Conservation (phyloP, 1,284 basidiomycete species). For the Schizopora paradoxa region DNA sequence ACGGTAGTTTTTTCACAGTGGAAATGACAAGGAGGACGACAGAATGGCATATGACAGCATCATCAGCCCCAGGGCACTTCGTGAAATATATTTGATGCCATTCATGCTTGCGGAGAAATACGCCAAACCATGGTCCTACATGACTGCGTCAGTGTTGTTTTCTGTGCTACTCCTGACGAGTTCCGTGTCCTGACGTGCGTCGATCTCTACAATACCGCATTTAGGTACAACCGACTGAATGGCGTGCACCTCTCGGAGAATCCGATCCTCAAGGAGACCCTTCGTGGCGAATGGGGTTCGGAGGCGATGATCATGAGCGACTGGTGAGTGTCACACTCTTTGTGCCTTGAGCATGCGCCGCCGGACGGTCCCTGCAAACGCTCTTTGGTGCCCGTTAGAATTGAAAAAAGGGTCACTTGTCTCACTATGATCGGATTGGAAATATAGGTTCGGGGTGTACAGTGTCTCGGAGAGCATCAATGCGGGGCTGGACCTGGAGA, state of each 20-base stretch:
- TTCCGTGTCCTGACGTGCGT: constrained; percentile 7
- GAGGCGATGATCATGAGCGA: constrained; percentile 74
- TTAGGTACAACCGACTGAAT: constrained; percentile 37
- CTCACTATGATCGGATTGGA: neutral
- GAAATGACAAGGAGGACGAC: constrained; percentile 72
- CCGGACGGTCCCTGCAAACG: neutral
- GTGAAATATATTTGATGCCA: constrained; percentile 78
- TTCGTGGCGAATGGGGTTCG: constrained; percentile 74
- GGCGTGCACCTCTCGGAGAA: constrained; percentile 72
- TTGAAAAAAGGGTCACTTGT: neutral
- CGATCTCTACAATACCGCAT: constrained; percentile 6
- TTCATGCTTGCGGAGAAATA: constrained; percentile 80
- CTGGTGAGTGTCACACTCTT: constrained; percentile 44
- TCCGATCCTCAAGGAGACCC: constrained; percentile 51
- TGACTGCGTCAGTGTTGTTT: constrained; percentile 54
- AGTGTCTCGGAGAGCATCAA: constrained; percentile 61
- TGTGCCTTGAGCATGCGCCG: neutral
- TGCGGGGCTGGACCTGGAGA: constrained; percentile 75
- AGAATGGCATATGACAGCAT: constrained; percentile 58
- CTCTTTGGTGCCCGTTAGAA: neutral
- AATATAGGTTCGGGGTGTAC: constrained; percentile 61
- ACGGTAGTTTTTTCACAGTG: constrained; percentile 20
- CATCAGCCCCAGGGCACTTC: constrained; percentile 61
- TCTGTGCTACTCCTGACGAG: neutral
- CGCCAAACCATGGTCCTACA: constrained; percentile 64